A percentile compares a stretch with the other conserved stretches of the same genome.
phyloP scores from a whole-genome alignment of 2,329 filamentous ascomycete species.

The Ophiostoma quercus region DNA sequence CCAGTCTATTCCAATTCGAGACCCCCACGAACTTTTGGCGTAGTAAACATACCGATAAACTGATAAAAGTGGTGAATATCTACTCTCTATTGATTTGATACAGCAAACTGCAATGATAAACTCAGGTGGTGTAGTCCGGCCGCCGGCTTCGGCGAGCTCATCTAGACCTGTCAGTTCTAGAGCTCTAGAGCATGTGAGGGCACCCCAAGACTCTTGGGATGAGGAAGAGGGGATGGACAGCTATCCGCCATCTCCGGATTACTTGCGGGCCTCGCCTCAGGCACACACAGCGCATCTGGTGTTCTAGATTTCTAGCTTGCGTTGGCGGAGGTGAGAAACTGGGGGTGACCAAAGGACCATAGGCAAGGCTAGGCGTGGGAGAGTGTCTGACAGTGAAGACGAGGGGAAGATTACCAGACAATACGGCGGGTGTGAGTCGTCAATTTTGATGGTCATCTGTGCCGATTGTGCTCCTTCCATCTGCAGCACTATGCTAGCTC shows the following conservation, averaged over 20 bases:
- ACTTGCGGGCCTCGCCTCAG: slow-evolving; percentile 8
- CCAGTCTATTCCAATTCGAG: neutral
- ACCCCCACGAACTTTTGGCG: slow-evolving; percentile 10
- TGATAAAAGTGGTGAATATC: neutral
- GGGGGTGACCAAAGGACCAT: neutral
- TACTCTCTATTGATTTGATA: neutral
- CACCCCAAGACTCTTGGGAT: neutral
- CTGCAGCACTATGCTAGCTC: neutral
- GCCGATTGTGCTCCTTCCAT: neutral
- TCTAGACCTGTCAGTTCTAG: slow-evolving; percentile 3
- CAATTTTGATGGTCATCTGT: slow-evolving; percentile 3
- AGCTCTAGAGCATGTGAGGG: neutral
- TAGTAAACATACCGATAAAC: neutral
- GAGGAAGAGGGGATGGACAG: slow-evolving; percentile 6
- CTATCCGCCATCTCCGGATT: slow-evolving; percentile 16
- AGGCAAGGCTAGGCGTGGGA: slow-evolving; percentile 6
- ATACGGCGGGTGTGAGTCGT: slow-evolving; percentile 10
- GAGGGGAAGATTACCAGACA: neutral
- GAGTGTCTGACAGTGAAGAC: neutral
- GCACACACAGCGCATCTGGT: slow-evolving; percentile 5
- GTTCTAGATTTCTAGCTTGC: slow-evolving; percentile 17
- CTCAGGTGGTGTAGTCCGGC: neutral
- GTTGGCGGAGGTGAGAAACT: slow-evolving; percentile 1
- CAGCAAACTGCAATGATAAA: neutral
- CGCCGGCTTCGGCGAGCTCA: slow-evolving; percentile 1